Conservation (phyloP, 2,329 filamentous ascomycete species). For the Ophiosphaerella korrae region DNA sequence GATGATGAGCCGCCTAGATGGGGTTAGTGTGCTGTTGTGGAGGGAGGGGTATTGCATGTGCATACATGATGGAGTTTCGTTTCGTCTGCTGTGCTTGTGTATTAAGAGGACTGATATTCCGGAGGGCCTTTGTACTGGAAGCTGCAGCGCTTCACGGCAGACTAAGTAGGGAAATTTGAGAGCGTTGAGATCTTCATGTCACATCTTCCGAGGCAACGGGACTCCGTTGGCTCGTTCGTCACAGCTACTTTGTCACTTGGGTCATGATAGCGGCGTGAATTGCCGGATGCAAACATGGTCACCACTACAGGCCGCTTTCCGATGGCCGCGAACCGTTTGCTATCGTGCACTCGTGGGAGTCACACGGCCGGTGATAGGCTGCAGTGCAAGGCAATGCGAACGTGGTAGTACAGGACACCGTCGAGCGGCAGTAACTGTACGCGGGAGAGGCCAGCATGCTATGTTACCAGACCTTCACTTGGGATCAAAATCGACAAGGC, state of each 20-base stretch:
- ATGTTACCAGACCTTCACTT: slow-evolving; percentile 36
- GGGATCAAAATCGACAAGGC: slow-evolving; percentile 8
- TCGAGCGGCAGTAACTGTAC: no score
- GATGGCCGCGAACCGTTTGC: slow-evolving; percentile 6
- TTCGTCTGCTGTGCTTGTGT: slow-evolving; percentile 13
- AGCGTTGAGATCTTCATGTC: slow-evolving; percentile 23
- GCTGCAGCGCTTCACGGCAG: slow-evolving; percentile 4
- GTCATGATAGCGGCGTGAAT: slow-evolving; percentile 25
- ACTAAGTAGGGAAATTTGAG: slow-evolving; percentile 23
- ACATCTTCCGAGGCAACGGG: slow-evolving; percentile 17
- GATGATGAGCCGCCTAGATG: slow-evolving; percentile 79
- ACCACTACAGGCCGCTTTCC: neutral
- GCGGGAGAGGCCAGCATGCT: slow-evolving; percentile 7
- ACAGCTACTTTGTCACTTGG: slow-evolving; percentile 25
- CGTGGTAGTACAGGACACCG: slow-evolving; percentile 22
- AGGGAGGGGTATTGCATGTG: slow-evolving; percentile 25
- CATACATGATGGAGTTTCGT: slow-evolving; percentile 37
- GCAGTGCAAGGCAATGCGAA: slow-evolving; percentile 33
- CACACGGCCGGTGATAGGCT: slow-evolving; percentile 26
- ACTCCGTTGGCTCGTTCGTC: slow-evolving; percentile 21
- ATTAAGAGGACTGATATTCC: slow-evolving; percentile 7
- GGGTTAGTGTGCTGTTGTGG: slow-evolving; percentile 32
- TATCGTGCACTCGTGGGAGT: slow-evolving; percentile 23
- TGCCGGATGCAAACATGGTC: slow-evolving; percentile 20
- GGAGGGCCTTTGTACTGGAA: neutral